phyloP scores from a whole-genome alignment of 2,329 filamentous ascomycete species.

The Colletotrichum tofieldiae region DNA sequence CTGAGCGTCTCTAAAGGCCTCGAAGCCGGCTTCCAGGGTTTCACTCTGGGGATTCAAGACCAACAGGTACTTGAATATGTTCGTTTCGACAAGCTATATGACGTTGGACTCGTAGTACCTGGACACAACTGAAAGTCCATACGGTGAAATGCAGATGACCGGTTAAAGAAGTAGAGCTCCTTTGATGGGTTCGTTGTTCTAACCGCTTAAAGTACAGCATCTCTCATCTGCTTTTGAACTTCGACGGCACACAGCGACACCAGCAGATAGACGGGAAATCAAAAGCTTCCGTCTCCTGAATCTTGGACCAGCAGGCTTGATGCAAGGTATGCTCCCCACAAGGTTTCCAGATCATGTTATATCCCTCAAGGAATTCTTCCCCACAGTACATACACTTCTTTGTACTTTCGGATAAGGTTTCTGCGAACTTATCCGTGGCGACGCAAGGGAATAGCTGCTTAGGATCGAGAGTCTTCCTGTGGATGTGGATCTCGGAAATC shows the following conservation, averaged over 20 bases:
- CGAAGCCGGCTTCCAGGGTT: too few relatives aligned
- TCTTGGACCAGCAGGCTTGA: not conserved
- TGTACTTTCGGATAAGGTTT: not conserved
- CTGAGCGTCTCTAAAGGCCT: too few relatives aligned
- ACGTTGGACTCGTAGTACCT: too few relatives aligned
- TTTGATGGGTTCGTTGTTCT: not conserved
- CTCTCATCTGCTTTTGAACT: not conserved
- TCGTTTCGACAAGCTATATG: too few relatives aligned
- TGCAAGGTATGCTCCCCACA: slow-evolving; percentile 3
- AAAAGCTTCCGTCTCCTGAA: not conserved
- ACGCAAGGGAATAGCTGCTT: not conserved
- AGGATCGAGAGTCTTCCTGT: not conserved
- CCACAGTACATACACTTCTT: slow-evolving; percentile 1
- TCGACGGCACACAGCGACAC: not conserved
- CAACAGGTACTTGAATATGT: too few relatives aligned
- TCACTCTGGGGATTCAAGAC: too few relatives aligned
- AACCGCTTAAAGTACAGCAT: not conserved
- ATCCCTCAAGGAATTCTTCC: not conserved
- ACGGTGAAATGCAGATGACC: too few relatives aligned
- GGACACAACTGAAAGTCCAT: too few relatives aligned
- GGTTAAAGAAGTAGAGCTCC: too few relatives aligned
- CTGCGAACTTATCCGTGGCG: not conserved
- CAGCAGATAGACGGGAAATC: not conserved
- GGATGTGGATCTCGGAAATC: not conserved
- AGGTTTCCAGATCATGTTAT: slow-evolving; percentile 3